Evolutionary conservation across 2,329 filamentous ascomycete genomes (phyloP).

Genomic region (Colletotrichum euphorbiae): DNA sequence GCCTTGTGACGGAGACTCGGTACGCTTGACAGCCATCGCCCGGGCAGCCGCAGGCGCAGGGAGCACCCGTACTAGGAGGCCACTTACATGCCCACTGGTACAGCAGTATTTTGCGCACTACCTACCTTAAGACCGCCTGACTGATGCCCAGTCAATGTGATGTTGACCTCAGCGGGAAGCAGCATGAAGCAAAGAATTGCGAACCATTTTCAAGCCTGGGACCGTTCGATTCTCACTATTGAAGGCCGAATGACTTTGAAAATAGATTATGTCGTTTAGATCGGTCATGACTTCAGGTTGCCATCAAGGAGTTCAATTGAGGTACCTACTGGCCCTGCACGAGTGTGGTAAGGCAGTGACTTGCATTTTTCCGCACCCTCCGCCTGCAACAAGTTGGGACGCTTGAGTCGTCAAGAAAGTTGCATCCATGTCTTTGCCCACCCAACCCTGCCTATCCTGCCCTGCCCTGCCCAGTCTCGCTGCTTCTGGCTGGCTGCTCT

Average conservation of each 20-base stretch:
- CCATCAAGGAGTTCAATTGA: not conserved
- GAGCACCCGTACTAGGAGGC: constrained; percentile 4
- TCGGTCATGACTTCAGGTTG: not conserved
- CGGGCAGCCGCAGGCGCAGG: constrained; percentile 24
- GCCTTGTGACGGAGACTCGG: not conserved
- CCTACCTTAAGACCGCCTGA: constrained; percentile 21
- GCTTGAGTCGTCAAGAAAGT: constrained; percentile 19
- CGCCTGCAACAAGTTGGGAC: constrained; percentile 17
- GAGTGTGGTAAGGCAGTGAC: too few relatives aligned
- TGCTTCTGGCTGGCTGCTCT: constrained; percentile 26
- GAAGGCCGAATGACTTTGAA: constrained; percentile 5
- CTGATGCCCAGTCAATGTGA: constrained; percentile 17
- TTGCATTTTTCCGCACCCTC: constrained; percentile 5
- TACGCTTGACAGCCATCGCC: not conserved
- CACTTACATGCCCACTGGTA: not conserved
- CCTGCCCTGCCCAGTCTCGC: constrained; percentile 9
- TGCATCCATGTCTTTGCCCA: constrained; percentile 26
- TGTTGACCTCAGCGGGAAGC: not conserved
- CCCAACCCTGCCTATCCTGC: constrained; percentile 17
- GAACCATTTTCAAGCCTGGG: not conserved
- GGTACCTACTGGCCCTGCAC: not conserved
- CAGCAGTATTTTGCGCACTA: constrained; percentile 1
- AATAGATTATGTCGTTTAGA: constrained; percentile 11
- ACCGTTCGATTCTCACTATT: not conserved
- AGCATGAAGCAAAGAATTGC: constrained; percentile 2